Base-by-base conservation (phyloP, 2,329 filamentous ascomycete genomes). In the Thelonectria blattea region DNA sequence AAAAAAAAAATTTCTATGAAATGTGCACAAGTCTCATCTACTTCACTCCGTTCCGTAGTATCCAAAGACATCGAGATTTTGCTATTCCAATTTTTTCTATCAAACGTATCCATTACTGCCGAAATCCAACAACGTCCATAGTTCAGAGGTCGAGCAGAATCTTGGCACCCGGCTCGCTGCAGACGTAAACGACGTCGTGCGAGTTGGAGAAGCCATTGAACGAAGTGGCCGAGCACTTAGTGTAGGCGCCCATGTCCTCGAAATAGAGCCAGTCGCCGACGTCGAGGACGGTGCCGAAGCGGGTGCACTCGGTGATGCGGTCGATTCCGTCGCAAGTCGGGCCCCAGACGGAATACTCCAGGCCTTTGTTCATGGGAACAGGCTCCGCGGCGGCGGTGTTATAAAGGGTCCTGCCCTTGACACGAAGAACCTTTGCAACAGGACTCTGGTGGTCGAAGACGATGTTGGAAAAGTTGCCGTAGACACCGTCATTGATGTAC, bases 261-360 rank as follows among this genome's bases (percentile, higher is more conserved):
- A 99, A 99, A 81, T 96, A 99, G 56, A 99, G 84, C 95, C 95
- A 99, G 77, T 99, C 95, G 53, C 95, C 95, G 8, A 97, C 91
- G 73, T 97, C 89, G 45, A 99, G 81, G 49, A 90, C 85, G 54
- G 91, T 88, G 34, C 87, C 80, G 71, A 97, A 92, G 63, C 84
- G 86, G 76, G 91, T 92, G 73, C 89, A 91, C 75, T 92, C 87
- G 51, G 90, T 87, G 78, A 99, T 96, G 76, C 93, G 91, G 78
- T 99, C 95, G 72, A 99, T 98, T 62, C 95, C 94, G 74, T 99
- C 95, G 74, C 95, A 99, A 15, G 95, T 98, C 1, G 95, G 95
- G 6, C 95, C 95, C 94, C 95, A 99, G 79, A 99, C 91, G 20
- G 93, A 97, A 80, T 99, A 98, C 74, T 96, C 90, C 64, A 89